Percentiles rank a stretch among this genome's conserved stretches.
Evolutionary conservation across 83 land plant genomes (phyloP).

Genomic region (Diphasiastrum complanatum): DNA sequence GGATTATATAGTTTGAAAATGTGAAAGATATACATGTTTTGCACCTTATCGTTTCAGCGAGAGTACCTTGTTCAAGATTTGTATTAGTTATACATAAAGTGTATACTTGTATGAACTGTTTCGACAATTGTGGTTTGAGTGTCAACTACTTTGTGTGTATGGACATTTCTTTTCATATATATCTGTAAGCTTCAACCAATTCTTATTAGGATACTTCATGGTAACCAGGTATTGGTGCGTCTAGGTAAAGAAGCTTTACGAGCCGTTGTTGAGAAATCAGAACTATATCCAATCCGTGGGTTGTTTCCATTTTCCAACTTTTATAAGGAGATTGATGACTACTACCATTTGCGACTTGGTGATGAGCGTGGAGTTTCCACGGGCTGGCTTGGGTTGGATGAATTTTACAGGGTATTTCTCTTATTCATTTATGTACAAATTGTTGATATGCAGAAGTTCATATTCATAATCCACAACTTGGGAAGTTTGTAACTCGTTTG

Average conservation of each 20-base stretch:
- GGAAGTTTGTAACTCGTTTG: background rate
- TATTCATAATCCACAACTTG: background rate
- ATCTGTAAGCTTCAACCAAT: too few relatives aligned
- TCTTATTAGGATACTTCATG: too few relatives aligned
- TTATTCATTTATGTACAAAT: background rate
- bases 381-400: conserved; percentile 77
- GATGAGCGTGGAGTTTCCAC: conserved; percentile 75
- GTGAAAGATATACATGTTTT: too few relatives aligned
- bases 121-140: too few relatives aligned
- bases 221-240: conserved; percentile 77
- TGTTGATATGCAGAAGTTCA: background rate
- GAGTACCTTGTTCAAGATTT: too few relatives aligned
- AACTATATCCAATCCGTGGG: conserved; percentile 87
- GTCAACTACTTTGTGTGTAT: too few relatives aligned
- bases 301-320: conserved; percentile 62
- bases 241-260: conserved; percentile 59
- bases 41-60: too few relatives aligned
- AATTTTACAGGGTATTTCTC: conserved; percentile 57
- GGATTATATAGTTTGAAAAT: too few relatives aligned
- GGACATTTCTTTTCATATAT: too few relatives aligned
- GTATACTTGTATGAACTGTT: too few relatives aligned
- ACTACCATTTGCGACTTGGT: conserved; percentile 45
- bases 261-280: conserved; percentile 71
- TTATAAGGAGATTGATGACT: conserved; percentile 72
- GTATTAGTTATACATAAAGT: too few relatives aligned